Evolutionary conservation across 805 yeast genomes (phyloP).

Genomic region (Kregervanrija fluxuum): DNA sequence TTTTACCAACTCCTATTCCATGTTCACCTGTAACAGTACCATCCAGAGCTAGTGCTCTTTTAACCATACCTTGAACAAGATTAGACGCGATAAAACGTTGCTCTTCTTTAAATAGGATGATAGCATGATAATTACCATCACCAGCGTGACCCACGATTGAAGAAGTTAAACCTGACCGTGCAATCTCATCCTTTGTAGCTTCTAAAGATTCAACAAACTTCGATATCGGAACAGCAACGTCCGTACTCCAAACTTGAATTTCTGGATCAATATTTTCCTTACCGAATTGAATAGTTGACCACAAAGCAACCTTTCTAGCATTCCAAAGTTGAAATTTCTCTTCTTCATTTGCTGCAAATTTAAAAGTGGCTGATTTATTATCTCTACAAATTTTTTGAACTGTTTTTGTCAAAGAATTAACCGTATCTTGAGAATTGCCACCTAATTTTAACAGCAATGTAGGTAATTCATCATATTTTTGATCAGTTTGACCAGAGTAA

Average conservation of each 20-base stretch:
- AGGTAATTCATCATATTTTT: conserved; percentile 59
- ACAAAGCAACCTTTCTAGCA: conserved; percentile 72
- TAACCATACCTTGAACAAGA: conserved; percentile 66
- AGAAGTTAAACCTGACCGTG: conserved; percentile 47
- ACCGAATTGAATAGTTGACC: conserved; percentile 67
- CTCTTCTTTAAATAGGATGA: conserved; percentile 50
- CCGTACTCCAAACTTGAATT: conserved; percentile 80
- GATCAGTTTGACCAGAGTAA: conserved; percentile 43
- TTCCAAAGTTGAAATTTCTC: conserved; percentile 72
- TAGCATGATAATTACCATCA: conserved; percentile 85
- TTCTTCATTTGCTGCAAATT: conserved; percentile 56
- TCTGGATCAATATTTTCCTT: conserved; percentile 41
- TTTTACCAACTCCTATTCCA: conserved; percentile 79
- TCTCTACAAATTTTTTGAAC: conserved; percentile 37
- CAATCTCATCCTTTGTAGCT: conserved; percentile 60
- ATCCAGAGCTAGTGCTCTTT: conserved; percentile 55
- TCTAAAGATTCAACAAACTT: conserved; percentile 50
- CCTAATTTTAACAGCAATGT: conserved; percentile 72
- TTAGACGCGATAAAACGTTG: conserved; percentile 41
- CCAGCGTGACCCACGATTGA: conserved; percentile 85
- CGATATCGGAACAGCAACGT: conserved; percentile 85
- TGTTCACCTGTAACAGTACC: conserved; percentile 92
- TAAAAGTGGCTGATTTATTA: conserved; percentile 45
- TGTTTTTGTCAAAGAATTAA: conserved; percentile 42
- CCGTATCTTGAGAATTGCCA: conserved; percentile 46